Percentiles rank a stretch among this genome's conserved stretches.
phyloP scores from a whole-genome alignment of 768 basidiomycete genomes.

The Leccinum obscurum region DNA sequence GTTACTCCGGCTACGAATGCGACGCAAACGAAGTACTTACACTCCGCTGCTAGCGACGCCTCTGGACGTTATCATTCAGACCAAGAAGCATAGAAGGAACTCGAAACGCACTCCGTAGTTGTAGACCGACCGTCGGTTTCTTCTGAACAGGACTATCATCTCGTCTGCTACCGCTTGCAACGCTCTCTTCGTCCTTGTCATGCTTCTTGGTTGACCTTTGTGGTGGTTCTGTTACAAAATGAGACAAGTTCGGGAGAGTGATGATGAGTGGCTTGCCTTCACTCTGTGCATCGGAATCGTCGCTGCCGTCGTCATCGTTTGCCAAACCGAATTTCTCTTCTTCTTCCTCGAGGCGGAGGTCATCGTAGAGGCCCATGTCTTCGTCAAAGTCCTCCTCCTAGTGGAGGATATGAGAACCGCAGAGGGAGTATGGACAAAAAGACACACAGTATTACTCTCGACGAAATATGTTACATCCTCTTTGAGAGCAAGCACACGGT shows the following conservation, averaged over 20 bases:
- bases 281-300: conserved; percentile 71
- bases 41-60: conserved; percentile 59
- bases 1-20: conserved; percentile 8
- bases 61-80: conserved; percentile 44
- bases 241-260: background rate
- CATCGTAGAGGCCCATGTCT: conserved; percentile 96
- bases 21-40: conserved; percentile 38
- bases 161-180: conserved; percentile 65
- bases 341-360: conserved; percentile 94
- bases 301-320: conserved; percentile 67
- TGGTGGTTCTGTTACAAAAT: conserved; percentile 50
- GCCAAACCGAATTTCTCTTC: conserved; percentile 89
- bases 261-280: conserved; percentile 53
- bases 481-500: conserved; percentile 78
- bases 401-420: conserved; percentile 19
- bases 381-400: conserved; percentile 98
- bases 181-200: conserved; percentile 69
- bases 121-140: conserved; percentile 64
- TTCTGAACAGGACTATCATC: conserved; percentile 79
- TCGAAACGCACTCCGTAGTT: conserved; percentile 66
- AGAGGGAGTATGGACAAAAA: conserved; percentile 5
- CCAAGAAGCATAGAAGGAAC: conserved; percentile 5
- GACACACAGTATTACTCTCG: conserved; percentile 88
- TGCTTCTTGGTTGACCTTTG: conserved; percentile 75
- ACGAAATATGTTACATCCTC: conserved; percentile 98